phyloP scores from a whole-genome alignment of 73 alveolate species.

The Paramecium sexaurelia region DNA sequence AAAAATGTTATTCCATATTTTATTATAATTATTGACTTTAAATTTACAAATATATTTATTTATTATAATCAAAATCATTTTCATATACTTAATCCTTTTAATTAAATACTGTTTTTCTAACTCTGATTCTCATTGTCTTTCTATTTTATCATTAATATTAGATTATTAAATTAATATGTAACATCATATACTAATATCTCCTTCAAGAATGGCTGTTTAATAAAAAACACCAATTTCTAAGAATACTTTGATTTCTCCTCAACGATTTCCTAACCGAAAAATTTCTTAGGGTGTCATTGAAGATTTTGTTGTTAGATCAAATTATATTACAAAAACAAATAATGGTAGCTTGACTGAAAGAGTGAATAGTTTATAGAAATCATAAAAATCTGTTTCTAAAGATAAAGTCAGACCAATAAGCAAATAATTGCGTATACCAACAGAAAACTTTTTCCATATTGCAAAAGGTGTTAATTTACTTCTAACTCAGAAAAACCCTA shows the following conservation, averaged over 20 bases:
- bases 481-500: neutral
- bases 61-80: neutral
- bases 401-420: slow-evolving; percentile 1
- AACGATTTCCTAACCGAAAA: slow-evolving; percentile 11
- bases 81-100: no score
- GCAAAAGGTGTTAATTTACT: slow-evolving; percentile 24
- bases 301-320: slow-evolving; percentile 8
- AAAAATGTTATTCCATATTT: neutral
- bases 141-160: neutral
- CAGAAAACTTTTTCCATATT: slow-evolving; percentile 24
- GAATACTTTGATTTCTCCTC: slow-evolving; percentile 5
- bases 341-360: slow-evolving; percentile 50
- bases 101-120: no score
- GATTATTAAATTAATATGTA: neutral
- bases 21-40: neutral
- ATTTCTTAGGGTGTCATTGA: neutral
- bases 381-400: slow-evolving; percentile 26
- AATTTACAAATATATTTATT: neutral
- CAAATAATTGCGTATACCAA: slow-evolving; percentile 44
- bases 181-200: slow-evolving; percentile 4
- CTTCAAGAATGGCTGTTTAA: neutral
- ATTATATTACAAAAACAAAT: neutral
- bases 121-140: neutral
- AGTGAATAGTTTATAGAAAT: slow-evolving; percentile 31
- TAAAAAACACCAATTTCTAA: neutral